These are phyloP conservation scores for Dovyalis caffra DNA, from an alignment of 345 rosid genomes.

Conservation along the genomic window DNA sequence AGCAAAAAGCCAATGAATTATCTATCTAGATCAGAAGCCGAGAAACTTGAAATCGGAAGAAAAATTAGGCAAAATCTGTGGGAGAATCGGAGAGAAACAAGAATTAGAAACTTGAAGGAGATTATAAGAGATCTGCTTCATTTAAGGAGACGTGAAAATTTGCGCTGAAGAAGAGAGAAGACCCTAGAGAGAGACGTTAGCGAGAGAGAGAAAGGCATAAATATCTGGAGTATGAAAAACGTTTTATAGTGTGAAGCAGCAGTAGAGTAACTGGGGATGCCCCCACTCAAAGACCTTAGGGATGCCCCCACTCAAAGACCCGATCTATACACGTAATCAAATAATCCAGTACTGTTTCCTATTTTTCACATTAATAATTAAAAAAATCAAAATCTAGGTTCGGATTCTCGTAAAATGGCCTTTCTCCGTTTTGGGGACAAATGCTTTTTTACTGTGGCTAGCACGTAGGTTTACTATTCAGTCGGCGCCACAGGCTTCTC, in stretches of 20 bases:
- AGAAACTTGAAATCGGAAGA: neutral
- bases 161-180: neutral
- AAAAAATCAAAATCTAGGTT: too few species aligned
- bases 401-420: conserved; percentile 1
- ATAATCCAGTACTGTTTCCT: neutral
- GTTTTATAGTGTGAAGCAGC: neutral
- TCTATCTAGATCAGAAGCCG: neutral
- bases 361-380: too few species aligned
- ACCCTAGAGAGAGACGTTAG: neutral
- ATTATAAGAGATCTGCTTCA: conserved; percentile 15
- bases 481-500: neutral
- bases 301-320: conserved; percentile 54
- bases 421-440: neutral
- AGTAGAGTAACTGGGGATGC: conserved; percentile 8
- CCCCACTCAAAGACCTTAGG: conserved; percentile 20
- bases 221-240: conserved; percentile 3
- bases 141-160: conserved; percentile 1
- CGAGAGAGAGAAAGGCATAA: conserved; percentile 17
- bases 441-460: conserved; percentile 7
- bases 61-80: neutral
- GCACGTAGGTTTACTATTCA: neutral
- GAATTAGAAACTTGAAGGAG: neutral
- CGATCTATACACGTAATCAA: conserved; percentile 28
- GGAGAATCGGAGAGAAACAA: neutral
- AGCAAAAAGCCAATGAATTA: neutral